Evolutionary conservation across 306 rosid genomes (phyloP), one percentile per base, ranked within the genome.

Genomic region (Trifolium subterraneum): DNA sequence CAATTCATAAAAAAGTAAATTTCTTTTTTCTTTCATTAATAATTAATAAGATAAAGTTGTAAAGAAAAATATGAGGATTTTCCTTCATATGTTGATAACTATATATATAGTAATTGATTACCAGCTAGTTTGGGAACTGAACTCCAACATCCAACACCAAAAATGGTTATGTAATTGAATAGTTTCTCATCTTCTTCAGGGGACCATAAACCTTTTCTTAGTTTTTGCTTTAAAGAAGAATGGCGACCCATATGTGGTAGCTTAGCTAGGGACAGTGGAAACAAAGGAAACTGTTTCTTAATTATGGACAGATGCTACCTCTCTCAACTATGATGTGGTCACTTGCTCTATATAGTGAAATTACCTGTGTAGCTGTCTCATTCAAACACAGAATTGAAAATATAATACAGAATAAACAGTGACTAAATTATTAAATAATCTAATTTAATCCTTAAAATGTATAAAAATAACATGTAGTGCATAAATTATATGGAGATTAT

Each of bases 101-200:
- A 12, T 64, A 39, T 38, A 11, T 64, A 27, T 25, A 41, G 13
- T 38, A 13, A 19, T 12, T 27, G 3, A 2, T 22, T 78, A 93
- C 98, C 98, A 35, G 98, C 96, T 72, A 82, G 90, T 84, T 88
- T 93, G 39, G 98, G 98, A 58, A 93, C 96, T 0, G 98, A 91
- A 63, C 98, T 93, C 98, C 98, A 93, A 86, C 97, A 91, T 16
- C 98, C 97, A 80, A 91, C 93, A 13, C 98, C 98, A 52, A 89
- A 93, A 13, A 78, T 78, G 61, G 96, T 84, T 70, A 93, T 88
- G 90, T 89, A 83, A 77, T 93, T 91, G 92, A 85, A 91, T n/a
- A 93, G 96, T 76, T 93, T 93, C 86, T 93, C 98, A 77, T 93
- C 98, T 90, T 93, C 98, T 77, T 93, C 98, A 68, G 98, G 98